Base-by-base conservation (phyloP, 1,139 yeast genomes). In the Candida buenavistaensis region DNA sequence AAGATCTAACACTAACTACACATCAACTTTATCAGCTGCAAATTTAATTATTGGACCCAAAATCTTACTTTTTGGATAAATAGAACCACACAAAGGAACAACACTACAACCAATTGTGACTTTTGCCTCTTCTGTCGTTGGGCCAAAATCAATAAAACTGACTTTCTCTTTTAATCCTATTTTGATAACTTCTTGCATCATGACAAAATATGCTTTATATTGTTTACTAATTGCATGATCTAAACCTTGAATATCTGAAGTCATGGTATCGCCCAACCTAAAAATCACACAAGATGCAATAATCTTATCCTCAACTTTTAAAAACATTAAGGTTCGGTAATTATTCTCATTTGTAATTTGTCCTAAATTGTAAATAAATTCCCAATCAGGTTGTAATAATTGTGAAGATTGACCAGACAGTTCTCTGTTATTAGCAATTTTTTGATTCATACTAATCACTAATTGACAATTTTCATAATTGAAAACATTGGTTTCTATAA, bases 171-270 rank as follows among this genome's bases (percentile, higher is more conserved):
- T 48, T 29, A 68, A 40, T 1, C 73, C 74, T 20, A 68, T 64
- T 15, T 55, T 52, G 20, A 68, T 65, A 12, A 68, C 68, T 36
- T 64, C 62, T 47, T 68, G 74, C 75, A 68, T 68, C 75, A 68
- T 68, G 16, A 68, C 74, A 46, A 68, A 68, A 41, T 68, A 68
- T 3, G 73, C 73, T 41, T 66, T 68, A 43, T 61, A 62, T 33
- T 62, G 52, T 23, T 68, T 59, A 7, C 66, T 64, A 16, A 45
- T 47, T 19, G 64, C 72, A 37, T 67, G 70, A 37, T 68, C 62
- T 16, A 68, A 51, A 3, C 75, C 75, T 44, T 68, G 75, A 5
- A 68, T 50, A 43, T 68, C 75, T 5, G 71, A 62, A 1, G 75
- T 68, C 33, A 68, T 62, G 0, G 75, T 68, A 28, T 64, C 69